A percentile compares a stretch with the other conserved stretches of the same genome.
These are phyloP conservation scores for Amanita subjunquillea DNA, from an alignment of 768 basidiomycete genomes.

Conservation along the genomic window DNA sequence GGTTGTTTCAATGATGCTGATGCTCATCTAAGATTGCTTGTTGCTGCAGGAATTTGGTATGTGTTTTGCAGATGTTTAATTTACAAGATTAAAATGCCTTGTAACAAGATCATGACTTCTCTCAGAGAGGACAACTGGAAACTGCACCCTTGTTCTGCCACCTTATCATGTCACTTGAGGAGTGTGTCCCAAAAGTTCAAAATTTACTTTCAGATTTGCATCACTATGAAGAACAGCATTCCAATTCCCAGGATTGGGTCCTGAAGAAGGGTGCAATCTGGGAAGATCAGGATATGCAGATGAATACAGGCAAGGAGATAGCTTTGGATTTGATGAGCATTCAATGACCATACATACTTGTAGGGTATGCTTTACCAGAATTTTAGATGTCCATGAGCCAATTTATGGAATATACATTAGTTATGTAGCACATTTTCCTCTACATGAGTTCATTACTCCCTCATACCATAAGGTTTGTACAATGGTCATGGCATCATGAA, in stretches of 20 bases:
- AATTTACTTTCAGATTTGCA: not conserved
- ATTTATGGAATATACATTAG: no score
- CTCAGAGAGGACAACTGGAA: not conserved
- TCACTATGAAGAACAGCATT: not conserved
- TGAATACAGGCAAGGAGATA: not conserved
- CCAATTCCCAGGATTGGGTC: not conserved
- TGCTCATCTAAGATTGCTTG: not conserved
- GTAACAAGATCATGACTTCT: not conserved
- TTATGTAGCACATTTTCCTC: no score
- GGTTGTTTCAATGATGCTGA: not conserved
- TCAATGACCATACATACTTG: not conserved
- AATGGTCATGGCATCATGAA: no score
- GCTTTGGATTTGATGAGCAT: not conserved
- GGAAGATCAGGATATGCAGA: not conserved
- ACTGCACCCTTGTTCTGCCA: not conserved
- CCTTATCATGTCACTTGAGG: not conserved
- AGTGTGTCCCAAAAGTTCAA: not conserved
- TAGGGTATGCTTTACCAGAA: no score
- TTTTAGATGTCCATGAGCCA: no score
- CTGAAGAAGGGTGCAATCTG: not conserved
- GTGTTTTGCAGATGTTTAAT: not conserved
- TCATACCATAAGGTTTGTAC: no score
- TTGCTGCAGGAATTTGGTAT: not conserved
- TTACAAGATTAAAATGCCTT: not conserved
- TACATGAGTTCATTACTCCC: no score